Base-by-base conservation (phyloP, 1,284 basidiomycete species). In the Fistulinella cinereoalba region DNA sequence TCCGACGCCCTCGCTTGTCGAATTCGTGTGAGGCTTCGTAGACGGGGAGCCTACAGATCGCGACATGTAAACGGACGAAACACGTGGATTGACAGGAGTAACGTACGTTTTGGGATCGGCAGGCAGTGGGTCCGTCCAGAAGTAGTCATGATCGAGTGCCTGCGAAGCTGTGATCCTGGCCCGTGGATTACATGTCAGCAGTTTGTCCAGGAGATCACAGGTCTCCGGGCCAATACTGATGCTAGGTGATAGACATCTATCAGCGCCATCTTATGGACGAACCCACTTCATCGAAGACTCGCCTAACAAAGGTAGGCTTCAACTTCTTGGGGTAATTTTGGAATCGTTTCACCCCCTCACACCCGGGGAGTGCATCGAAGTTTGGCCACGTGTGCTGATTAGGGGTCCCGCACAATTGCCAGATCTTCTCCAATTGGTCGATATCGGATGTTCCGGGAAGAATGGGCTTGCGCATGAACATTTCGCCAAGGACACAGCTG, bases 401-500 rank as follows among this genome's bases (percentile, higher is more conserved):
- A 0, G 93, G 92, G 12, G 88, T 82, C 1, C 93, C 94, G 58
- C 92, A 94, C n/a, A 95, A 72, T 48, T 80, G 73, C 74, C 91
- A 93, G 49, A 99, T 98, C 65, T 85, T 84, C 61, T 88, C 83
- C 9, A 97, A 71, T 66, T 99, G 97, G 66, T 97, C 90, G 21
- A 93, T 73, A 62, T 99, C 97, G 13, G 86, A 86, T 7, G 79
- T 80, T 15, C 96, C 96, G 8, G 87, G 85, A 48, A 99, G 78
- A 50, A 99, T 92, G 0, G 97, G 95, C 48, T 81, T 77, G 39
- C 87, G 81, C 53, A 80, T 79, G 67, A 94, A 95, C 93, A 99
- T 98, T 69, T 99, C 96, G 21, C 89, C 96, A 15, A 99, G 72
- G 28, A 99, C 92, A 68, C 95, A 96, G 8, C 87, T 91, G 50